Percentiles rank a stretch among this genome's conserved stretches.
Evolutionary conservation across 1,284 basidiomycete genomes (phyloP).

Genomic region (Ustilago tritici): DNA sequence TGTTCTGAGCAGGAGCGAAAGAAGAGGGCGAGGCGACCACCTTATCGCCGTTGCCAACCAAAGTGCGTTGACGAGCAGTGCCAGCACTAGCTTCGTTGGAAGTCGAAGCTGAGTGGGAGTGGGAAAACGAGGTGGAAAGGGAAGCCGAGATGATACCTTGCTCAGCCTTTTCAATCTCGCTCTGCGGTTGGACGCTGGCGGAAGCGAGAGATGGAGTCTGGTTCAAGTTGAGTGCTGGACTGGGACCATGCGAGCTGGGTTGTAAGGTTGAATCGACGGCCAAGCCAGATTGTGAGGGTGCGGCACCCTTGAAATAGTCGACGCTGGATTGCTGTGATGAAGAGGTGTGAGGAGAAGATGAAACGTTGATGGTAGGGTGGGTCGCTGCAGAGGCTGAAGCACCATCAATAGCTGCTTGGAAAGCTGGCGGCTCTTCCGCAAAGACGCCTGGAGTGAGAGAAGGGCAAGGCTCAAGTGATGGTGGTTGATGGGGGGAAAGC

Average conservation of each 20-base stretch:
- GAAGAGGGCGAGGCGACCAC: constrained; percentile 28
- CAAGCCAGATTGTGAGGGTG: constrained; percentile 9
- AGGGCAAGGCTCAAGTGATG: constrained; percentile 30
- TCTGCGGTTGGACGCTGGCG: constrained; percentile 10
- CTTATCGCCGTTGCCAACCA: constrained; percentile 17
- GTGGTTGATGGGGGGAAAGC: constrained; percentile 2
- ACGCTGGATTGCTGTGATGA: constrained; percentile 21
- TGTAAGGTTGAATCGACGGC: background rate
- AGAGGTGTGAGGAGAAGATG: constrained; percentile 11
- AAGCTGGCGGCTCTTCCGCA: constrained; percentile 51
- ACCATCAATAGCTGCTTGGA: constrained; percentile 4
- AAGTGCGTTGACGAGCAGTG: constrained; percentile 3
- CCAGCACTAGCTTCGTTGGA: constrained; percentile 2
- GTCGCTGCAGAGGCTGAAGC: constrained; percentile 3
- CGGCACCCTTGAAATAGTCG: constrained; percentile 39
- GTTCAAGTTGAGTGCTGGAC: background rate
- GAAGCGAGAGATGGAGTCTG: constrained; percentile 4
- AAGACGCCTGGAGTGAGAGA: constrained; percentile 49
- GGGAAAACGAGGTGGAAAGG: constrained; percentile 24
- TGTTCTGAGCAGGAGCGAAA: constrained; percentile 20
- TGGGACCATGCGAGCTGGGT: constrained; percentile 6
- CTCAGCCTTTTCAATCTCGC: constrained; percentile 42
- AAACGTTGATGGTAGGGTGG: constrained; percentile 9
- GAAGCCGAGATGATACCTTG: constrained; percentile 47
- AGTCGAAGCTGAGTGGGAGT: constrained; percentile 3